Evolutionary conservation across 176 grass and related monocot genomes (phyloP).

Genomic region (Aegilops bicornis): DNA sequence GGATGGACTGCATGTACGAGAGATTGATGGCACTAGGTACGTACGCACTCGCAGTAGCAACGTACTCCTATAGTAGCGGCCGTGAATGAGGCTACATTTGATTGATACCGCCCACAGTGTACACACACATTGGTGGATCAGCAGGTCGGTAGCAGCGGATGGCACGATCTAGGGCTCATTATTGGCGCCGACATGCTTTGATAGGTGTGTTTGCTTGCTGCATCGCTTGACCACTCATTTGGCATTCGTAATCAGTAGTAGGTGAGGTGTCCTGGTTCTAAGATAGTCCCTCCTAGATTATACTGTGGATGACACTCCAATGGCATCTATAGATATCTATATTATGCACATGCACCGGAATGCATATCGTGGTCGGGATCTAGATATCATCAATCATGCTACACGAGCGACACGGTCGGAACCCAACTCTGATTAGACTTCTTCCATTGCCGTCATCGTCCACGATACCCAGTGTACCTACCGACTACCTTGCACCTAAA

Average conservation of each 20-base stretch:
- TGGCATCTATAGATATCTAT: too few species aligned
- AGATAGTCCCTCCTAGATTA: neutral
- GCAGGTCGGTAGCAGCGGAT: neutral
- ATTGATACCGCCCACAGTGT: neutral
- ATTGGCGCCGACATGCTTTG: neutral
- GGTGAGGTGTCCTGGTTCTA: neutral
- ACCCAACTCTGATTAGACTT: too few species aligned
- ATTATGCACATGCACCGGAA: too few species aligned
- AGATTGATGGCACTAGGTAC: neutral
- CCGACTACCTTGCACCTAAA: too few species aligned
- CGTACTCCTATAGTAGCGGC: too few species aligned
- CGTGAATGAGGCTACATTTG: neutral
- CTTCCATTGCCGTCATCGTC: too few species aligned
- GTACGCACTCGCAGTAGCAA: neutral
- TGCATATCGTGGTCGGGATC: too few species aligned
- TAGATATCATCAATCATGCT: too few species aligned
- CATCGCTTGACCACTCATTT: neutral
- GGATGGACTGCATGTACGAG: neutral
- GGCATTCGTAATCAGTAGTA: neutral
- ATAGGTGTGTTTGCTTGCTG: neutral
- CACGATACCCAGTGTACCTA: too few species aligned
- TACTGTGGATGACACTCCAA: too few species aligned
- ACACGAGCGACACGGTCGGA: too few species aligned
- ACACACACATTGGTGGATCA: neutral
- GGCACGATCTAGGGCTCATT: conserved; percentile 15